Conservation (phyloP, 2,329 filamentous ascomycete genomes). For the Cercospora brassicicola region DNA sequence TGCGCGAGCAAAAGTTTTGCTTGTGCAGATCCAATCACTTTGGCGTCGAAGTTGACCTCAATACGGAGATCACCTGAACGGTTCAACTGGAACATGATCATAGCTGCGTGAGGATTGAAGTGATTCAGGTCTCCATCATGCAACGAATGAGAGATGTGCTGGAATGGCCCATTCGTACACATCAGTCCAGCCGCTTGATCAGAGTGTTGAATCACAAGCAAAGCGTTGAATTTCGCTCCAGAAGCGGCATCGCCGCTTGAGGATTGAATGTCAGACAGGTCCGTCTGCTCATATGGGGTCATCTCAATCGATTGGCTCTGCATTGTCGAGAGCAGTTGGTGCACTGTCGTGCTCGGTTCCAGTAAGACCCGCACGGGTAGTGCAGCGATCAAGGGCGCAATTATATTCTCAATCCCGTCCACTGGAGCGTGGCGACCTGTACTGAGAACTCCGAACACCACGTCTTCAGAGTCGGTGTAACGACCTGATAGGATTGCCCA, state of each 20-base stretch:
- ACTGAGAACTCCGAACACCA: slow-evolving; percentile 18
- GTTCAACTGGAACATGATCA: slow-evolving; percentile 14
- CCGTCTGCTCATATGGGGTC: slow-evolving; percentile 21
- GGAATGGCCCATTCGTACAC: background rate
- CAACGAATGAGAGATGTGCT: slow-evolving; percentile 2
- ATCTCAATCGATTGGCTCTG: slow-evolving; percentile 17
- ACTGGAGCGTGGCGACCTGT: slow-evolving; percentile 31
- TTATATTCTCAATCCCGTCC: slow-evolving; percentile 4
- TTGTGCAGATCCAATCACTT: slow-evolving; percentile 3
- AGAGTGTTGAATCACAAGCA: slow-evolving; percentile 10
- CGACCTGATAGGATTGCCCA: slow-evolving; percentile 17
- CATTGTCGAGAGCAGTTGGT: slow-evolving; percentile 10
- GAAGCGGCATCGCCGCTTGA: slow-evolving; percentile 3
- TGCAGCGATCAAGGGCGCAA: slow-evolving; percentile 24
- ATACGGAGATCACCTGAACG: background rate
- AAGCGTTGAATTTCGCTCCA: slow-evolving; percentile 11
- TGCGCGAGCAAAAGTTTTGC: slow-evolving; percentile 7
- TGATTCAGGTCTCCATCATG: slow-evolving; percentile 6
- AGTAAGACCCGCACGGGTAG: slow-evolving; percentile 10
- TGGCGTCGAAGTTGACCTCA: slow-evolving; percentile 8
- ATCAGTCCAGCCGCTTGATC: background rate
- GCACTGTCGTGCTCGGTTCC: background rate
- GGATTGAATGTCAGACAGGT: slow-evolving; percentile 11
- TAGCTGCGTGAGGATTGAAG: slow-evolving; percentile 17
- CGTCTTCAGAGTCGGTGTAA: slow-evolving; percentile 14